Percentiles rank a stretch among this genome's conserved stretches.
Evolutionary conservation across 148 eudicot genomes (phyloP).

Genomic region (Cornus kousa): DNA sequence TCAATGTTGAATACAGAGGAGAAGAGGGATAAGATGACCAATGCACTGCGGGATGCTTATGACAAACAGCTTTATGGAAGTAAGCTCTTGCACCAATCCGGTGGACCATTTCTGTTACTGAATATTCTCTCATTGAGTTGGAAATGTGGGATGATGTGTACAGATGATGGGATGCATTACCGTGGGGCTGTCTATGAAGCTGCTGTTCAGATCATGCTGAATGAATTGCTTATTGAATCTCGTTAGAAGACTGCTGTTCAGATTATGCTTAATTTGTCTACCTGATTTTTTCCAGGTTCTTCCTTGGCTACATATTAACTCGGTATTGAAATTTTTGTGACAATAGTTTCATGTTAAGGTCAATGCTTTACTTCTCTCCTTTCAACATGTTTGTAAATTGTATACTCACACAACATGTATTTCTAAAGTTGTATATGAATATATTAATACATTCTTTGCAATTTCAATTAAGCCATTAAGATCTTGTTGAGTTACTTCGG

Average conservation of each 20-base stretch:
- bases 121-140: conserved; percentile 56
- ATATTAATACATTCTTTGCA: too few relatives aligned
- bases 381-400: neutral
- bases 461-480: too few relatives aligned
- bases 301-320: conserved; percentile 17
- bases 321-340: conserved; percentile 18
- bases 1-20: conserved; percentile 83
- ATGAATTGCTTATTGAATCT: conserved; percentile 86
- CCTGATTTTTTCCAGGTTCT: conserved; percentile 23
- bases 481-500: too few relatives aligned
- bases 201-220: conserved; percentile 76
- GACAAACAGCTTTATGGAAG: conserved; percentile 42
- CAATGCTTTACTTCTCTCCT: neutral
- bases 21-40: conserved; percentile 77
- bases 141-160: conserved; percentile 70
- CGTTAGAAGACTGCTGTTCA: too few relatives aligned
- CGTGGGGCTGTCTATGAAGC: conserved; percentile 69
- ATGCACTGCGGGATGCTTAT: conserved; percentile 37
- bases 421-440: too few relatives aligned
- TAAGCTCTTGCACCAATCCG: conserved; percentile 58
- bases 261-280: neutral
- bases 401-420: conserved; percentile 23
- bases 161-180: conserved; percentile 93
- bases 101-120: conserved; percentile 65
- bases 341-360: conserved; percentile 14